Evolutionary conservation across 2,329 filamentous ascomycete genomes (phyloP).

Genomic region (Dactylellina leptospora): DNA sequence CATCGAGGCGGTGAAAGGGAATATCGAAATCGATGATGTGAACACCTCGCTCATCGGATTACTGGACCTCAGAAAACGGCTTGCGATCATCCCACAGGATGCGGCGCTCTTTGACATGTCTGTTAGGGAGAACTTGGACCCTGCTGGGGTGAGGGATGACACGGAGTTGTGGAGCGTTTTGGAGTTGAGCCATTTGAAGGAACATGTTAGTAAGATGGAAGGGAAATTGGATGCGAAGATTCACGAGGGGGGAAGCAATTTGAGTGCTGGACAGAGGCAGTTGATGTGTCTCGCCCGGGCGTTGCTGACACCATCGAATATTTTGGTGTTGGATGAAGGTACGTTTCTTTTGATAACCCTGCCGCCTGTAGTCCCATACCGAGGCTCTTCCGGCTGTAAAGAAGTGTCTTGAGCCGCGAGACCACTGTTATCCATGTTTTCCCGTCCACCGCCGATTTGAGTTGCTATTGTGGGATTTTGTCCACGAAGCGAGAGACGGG

Average conservation of each 20-base stretch:
- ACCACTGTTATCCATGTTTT: slow-evolving; percentile 36
- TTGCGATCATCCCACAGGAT: slow-evolving; percentile 98
- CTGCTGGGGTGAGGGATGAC: slow-evolving; percentile 92
- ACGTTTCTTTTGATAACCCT: slow-evolving; percentile 68
- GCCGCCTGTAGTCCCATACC: background rate
- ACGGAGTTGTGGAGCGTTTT: slow-evolving; percentile 96
- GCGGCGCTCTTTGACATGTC: slow-evolving; percentile 94
- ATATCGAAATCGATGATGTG: slow-evolving; percentile 87
- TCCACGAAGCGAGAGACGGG: background rate
- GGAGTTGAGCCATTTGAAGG: slow-evolving; percentile 91
- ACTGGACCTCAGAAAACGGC: slow-evolving; percentile 82
- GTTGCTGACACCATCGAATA: slow-evolving; percentile 93
- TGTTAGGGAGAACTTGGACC: slow-evolving; percentile 88
- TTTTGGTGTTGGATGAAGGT: slow-evolving; percentile 94
- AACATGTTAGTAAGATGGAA: slow-evolving; percentile 84
- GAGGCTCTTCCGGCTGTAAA: too few relatives aligned
- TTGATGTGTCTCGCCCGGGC: slow-evolving; percentile 92
- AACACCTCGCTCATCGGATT: slow-evolving; percentile 91
- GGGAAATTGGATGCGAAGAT: slow-evolving; percentile 89
- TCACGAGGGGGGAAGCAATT: slow-evolving; percentile 94
- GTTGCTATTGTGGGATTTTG: slow-evolving; percentile 1
- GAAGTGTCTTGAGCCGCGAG: too few relatives aligned
- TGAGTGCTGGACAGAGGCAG: slow-evolving; percentile 94
- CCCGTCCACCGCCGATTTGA: slow-evolving; percentile 30
- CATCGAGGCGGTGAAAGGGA: slow-evolving; percentile 83